A percentile compares a stretch with the other conserved stretches of the same genome.
Evolutionary conservation across 1,284 basidiomycete genomes (phyloP).

Genomic region (Coriolopsis trogii): DNA sequence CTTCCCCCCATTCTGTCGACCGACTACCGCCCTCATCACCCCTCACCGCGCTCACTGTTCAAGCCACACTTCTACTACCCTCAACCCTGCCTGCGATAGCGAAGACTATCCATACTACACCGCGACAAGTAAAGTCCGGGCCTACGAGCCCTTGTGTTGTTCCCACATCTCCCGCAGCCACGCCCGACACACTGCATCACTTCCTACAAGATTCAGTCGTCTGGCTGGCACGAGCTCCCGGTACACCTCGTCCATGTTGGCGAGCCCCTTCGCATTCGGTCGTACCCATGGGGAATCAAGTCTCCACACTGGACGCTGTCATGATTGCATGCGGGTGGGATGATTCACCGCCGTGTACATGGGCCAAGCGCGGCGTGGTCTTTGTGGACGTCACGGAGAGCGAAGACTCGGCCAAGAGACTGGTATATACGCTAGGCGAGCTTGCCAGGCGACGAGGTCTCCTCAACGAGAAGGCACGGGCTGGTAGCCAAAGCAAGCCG

Average conservation of each 20-base stretch:
- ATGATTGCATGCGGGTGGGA: slow-evolving; percentile 31
- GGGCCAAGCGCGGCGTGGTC: slow-evolving; percentile 30
- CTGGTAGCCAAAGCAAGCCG: too few species aligned
- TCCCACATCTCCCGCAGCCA: too few species aligned
- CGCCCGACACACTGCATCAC: slow-evolving; percentile 4
- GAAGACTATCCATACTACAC: too few species aligned
- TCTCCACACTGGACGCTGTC: slow-evolving; percentile 29
- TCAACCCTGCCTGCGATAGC: too few species aligned
- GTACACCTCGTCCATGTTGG: slow-evolving; percentile 25
- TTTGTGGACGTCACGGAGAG: slow-evolving; percentile 29
- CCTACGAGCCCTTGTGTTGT: too few species aligned
- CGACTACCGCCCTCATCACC: too few species aligned
- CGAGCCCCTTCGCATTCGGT: slow-evolving; percentile 24
- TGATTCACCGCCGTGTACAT: slow-evolving; percentile 6
- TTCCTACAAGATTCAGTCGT: slow-evolving; percentile 29
- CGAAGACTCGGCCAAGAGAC: slow-evolving; percentile 7
- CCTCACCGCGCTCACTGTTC: too few species aligned
- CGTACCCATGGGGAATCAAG: slow-evolving; percentile 25
- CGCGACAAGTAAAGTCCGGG: too few species aligned
- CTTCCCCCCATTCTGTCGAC: too few species aligned
- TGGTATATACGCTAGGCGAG: slow-evolving; percentile 9
- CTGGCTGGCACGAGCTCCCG: slow-evolving; percentile 25
- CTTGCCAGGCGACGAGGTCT: slow-evolving; percentile 19
- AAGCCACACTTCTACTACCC: too few species aligned
- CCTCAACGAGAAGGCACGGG: too few species aligned